Percentiles rank a stretch among this genome's conserved stretches.
These are phyloP conservation scores for Venturia pyrina DNA, from an alignment of 2,329 filamentous ascomycete species.

Conservation along the genomic window DNA sequence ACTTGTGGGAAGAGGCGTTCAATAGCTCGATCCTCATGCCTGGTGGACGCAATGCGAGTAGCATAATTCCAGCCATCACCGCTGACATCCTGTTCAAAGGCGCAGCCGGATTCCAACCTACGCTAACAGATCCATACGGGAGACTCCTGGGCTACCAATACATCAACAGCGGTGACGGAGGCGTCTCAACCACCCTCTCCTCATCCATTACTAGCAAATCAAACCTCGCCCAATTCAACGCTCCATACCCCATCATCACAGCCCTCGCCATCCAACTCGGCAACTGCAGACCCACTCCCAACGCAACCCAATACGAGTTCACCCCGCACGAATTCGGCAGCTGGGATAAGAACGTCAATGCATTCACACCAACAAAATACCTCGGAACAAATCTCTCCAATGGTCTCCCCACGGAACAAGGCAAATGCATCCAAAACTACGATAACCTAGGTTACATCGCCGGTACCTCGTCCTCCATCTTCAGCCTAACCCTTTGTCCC, in stretches of 20 bases:
- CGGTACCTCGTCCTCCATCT: conserved; percentile 35
- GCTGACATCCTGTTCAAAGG: conserved; percentile 27
- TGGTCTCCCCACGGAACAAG: conserved; percentile 31
- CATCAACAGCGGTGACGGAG: conserved; percentile 27
- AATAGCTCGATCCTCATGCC: conserved; percentile 28
- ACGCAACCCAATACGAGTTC: conserved; percentile 56
- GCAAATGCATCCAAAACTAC: conserved; percentile 39
- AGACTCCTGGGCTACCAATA: conserved; percentile 32
- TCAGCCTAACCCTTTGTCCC: conserved; percentile 24
- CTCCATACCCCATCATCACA: conserved; percentile 38
- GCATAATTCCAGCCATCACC: conserved; percentile 23
- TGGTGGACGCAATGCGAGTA: conserved; percentile 20
- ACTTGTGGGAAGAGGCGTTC: conserved; percentile 33
- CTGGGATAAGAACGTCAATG: conserved; percentile 49
- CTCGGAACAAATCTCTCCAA: conserved; percentile 48
- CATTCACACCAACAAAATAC: conserved; percentile 51
- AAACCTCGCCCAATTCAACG: conserved; percentile 31
- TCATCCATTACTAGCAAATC: conserved; percentile 23
- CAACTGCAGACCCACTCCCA: conserved; percentile 30
- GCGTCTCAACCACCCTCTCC: conserved; percentile 26
- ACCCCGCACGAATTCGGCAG: conserved; percentile 57
- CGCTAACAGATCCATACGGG: conserved; percentile 32
- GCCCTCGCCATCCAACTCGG: conserved; percentile 24
- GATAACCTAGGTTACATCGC: conserved; percentile 40
- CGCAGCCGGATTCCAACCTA: conserved; percentile 28